Base-by-base conservation (phyloP, 192 early-diverging fungal genomes). In the Podila minutissima region DNA sequence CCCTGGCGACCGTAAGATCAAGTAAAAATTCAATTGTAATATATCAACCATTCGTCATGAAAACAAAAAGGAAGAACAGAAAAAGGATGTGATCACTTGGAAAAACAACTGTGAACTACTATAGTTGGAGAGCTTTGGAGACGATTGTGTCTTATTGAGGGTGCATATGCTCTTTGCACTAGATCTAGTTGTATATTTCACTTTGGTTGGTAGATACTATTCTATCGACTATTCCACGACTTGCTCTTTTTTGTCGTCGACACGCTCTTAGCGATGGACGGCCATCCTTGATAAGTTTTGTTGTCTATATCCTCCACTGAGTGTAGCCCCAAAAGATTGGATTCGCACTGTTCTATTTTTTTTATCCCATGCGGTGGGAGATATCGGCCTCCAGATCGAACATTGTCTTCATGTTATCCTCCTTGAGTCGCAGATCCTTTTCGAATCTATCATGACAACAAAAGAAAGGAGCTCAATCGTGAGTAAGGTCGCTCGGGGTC, bases 341-440 rank as follows among this genome's bases (percentile, higher is more conserved):
- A 1, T 22, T 55, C 8, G 24, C 22, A 53, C 22, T 53, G 51
- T 33, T 33, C 33, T 29, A 53, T 10, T 55, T 26, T 26, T 55
- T 26, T 58, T 79, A 79, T 10, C 76, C 76, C 38, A 79, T 32
- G 1, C 71, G 11, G 41, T 79, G 65, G 20, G 76, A 79, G 11
- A 79, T 67, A 61, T 79, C 76, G 10, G 69, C 61, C n/a, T 67
- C 31, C n/a, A 38, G 31, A 24, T 79, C 76, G 59, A 79, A 79
- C 38, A 79, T 51, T 8, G 76, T 62, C 66, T 72, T 79, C 22
- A 72, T 5, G 51, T 57, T 72, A 28, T 79, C 76, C 66, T 79
- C 76, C 55, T 79, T 79, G 26, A 72, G 60, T 35, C 76, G 69
- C 50, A 79, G 22, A 64, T 79, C 76, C 70, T 79, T 79, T 59